Conservation (phyloP, 2,329 filamentous ascomycete genomes). For the Leptographium wingfieldii region DNA sequence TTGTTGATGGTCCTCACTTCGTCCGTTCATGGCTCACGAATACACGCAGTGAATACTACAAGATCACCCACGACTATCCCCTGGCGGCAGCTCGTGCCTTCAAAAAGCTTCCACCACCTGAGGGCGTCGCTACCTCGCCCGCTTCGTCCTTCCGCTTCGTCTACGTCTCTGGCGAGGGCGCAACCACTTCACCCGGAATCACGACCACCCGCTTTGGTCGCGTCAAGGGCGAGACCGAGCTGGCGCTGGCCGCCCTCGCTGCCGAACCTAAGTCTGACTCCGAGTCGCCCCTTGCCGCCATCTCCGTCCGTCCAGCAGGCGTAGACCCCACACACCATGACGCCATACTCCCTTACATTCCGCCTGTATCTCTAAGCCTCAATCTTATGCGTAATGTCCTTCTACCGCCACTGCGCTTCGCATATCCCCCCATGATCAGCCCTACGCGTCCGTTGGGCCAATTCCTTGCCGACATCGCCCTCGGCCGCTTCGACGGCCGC, state of each 20-base stretch:
- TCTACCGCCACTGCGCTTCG: conserved; percentile 14
- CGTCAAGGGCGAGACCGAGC: conserved; percentile 57
- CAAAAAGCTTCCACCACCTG: conserved; percentile 29
- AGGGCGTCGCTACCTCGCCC: neutral
- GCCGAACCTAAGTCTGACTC: conserved; percentile 20
- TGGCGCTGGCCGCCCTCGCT: conserved; percentile 33
- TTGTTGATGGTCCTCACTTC: neutral
- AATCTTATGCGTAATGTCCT: conserved; percentile 13
- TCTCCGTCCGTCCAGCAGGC: conserved; percentile 44
- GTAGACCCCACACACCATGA: conserved; percentile 39
- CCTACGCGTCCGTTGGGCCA: conserved; percentile 28
- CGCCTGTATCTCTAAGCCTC: conserved; percentile 13
- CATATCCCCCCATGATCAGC: conserved; percentile 18
- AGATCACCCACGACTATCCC: conserved; percentile 56
- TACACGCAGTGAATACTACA: conserved; percentile 42
- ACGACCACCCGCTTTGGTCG: conserved; percentile 46
- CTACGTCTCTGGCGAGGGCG: conserved; percentile 52
- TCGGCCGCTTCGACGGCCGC: conserved; percentile 23
- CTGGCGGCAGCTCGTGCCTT: conserved; percentile 24
- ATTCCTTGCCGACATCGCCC: conserved; percentile 32
- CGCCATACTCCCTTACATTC: conserved; percentile 29
- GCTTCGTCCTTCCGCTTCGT: conserved; percentile 48
- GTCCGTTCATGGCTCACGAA: neutral
- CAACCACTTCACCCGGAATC: conserved; percentile 27
- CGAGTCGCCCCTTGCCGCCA: conserved; percentile 32